Evolutionary conservation across 768 basidiomycete genomes (phyloP).

Genomic region (Amyloporia xantha): DNA sequence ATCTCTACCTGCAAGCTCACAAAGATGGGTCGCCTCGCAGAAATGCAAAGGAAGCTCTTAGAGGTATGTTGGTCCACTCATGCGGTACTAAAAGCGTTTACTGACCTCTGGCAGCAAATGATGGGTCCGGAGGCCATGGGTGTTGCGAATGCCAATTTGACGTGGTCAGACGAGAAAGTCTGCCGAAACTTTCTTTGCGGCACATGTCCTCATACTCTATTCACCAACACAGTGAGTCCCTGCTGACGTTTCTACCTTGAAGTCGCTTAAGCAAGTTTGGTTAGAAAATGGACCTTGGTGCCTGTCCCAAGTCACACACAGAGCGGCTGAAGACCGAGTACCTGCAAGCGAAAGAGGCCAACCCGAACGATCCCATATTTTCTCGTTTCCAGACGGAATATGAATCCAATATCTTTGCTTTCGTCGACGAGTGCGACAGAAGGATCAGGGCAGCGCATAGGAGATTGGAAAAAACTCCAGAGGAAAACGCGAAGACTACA

Average conservation of each 20-base stretch:
- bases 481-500: conserved; percentile 99
- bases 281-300: conserved; percentile 99
- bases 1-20: too few relatives aligned
- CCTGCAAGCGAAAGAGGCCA: conserved; percentile 67
- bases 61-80: conserved; percentile 32
- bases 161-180: conserved; percentile 95
- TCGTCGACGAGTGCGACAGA: conserved; percentile 98
- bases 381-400: conserved; percentile 91
- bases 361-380: conserved; percentile 76
- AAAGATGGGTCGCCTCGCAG: conserved; percentile 97
- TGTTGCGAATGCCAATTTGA: conserved; percentile 83
- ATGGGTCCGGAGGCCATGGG: conserved; percentile 99
- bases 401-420: conserved; percentile 89
- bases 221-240: conserved; percentile 90
- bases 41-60: conserved; percentile 94
- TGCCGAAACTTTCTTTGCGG: conserved; percentile 98
- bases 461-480: conserved; percentile 96
- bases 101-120: conserved; percentile 71
- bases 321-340: conserved; percentile 91
- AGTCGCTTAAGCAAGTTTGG: neutral
- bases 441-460: conserved; percentile 91
- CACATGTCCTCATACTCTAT: conserved; percentile 95
- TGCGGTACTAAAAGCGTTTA: conserved; percentile 21
- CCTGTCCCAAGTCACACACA: conserved; percentile 94
- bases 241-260: neutral